Percentiles rank a stretch among this genome's conserved stretches.
These are phyloP conservation scores for Yarrowia alimentaria DNA, from an alignment of 805 yeast genomes.

Conservation along the genomic window DNA sequence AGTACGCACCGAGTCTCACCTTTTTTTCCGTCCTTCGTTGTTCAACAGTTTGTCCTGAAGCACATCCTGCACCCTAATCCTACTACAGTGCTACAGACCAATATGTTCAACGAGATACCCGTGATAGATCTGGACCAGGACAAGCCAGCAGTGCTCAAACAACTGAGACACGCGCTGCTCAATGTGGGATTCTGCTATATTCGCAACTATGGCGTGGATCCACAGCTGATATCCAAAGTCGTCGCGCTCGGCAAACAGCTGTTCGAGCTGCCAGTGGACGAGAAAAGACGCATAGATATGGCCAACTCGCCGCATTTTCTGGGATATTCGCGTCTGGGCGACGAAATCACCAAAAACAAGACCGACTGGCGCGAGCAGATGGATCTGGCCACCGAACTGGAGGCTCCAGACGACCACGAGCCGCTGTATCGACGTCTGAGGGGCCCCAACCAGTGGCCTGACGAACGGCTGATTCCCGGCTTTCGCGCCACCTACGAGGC, in stretches of 20 bases:
- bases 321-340: constrained; percentile 15
- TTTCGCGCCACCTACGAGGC: constrained; percentile 1
- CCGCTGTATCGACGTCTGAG: constrained; percentile 25
- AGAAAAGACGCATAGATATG: constrained; percentile 21
- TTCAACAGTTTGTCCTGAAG: no score
- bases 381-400: constrained; percentile 31
- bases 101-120: constrained; percentile 14
- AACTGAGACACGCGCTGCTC: constrained; percentile 5
- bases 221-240: background rate
- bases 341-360: constrained; percentile 19
- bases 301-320: constrained; percentile 24
- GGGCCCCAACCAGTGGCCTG: constrained; percentile 27
- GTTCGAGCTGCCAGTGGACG: background rate
- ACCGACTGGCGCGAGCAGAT: constrained; percentile 26
- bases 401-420: constrained; percentile 30
- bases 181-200: constrained; percentile 25
- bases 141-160: background rate
- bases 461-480: constrained; percentile 1
- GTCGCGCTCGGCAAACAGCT: background rate
- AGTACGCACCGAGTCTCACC: no score
- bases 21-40: background rate
- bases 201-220: constrained; percentile 2
- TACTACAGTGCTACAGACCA: no score
- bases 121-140: constrained; percentile 8
- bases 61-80: no score